phyloP scores from a whole-genome alignment of 371 early-diverging fungal genomes.

The Lichtheimia ramosa region DNA sequence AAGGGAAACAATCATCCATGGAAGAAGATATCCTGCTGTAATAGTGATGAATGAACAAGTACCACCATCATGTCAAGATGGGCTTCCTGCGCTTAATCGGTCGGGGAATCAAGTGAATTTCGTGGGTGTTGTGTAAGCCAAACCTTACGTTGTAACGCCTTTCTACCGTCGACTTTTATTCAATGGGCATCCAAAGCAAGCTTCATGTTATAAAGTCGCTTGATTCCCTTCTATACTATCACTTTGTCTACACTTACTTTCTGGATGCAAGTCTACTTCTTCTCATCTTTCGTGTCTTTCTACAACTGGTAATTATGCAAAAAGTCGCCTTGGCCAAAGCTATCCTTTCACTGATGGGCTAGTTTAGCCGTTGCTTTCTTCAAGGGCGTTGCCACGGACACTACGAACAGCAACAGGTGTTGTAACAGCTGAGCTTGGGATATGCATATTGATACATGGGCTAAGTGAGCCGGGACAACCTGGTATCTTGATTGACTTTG shows the following conservation, averaged over 20 bases:
- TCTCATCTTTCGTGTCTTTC: constrained; percentile 29
- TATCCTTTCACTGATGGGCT: neutral
- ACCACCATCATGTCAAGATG: too few species aligned
- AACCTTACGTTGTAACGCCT: too few species aligned
- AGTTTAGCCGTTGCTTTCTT: constrained; percentile 22
- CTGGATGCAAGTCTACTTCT: constrained; percentile 42
- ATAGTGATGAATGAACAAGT: too few species aligned
- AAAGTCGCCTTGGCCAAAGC: too few species aligned
- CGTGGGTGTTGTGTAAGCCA: too few species aligned
- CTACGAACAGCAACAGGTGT: constrained; percentile 34
- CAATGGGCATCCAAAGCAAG: constrained; percentile 45
- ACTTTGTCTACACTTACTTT: constrained; percentile 43
- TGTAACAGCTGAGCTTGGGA: constrained; percentile 23
- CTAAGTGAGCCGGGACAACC: constrained; percentile 38
- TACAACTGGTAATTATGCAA: constrained; percentile 34
- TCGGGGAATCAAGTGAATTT: too few species aligned
- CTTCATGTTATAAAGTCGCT: constrained; percentile 41
- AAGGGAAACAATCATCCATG: too few species aligned
- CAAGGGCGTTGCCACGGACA: constrained; percentile 29
- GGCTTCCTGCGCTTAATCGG: too few species aligned
- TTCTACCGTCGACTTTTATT: too few species aligned
- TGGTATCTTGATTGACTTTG: constrained; percentile 48
- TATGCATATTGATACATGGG: constrained; percentile 35
- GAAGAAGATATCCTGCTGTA: too few species aligned
- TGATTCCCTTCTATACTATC: constrained; percentile 41